These are phyloP conservation scores for Heritiera fomes DNA, from an alignment of 345 rosid genomes.

Conservation along the genomic window DNA sequence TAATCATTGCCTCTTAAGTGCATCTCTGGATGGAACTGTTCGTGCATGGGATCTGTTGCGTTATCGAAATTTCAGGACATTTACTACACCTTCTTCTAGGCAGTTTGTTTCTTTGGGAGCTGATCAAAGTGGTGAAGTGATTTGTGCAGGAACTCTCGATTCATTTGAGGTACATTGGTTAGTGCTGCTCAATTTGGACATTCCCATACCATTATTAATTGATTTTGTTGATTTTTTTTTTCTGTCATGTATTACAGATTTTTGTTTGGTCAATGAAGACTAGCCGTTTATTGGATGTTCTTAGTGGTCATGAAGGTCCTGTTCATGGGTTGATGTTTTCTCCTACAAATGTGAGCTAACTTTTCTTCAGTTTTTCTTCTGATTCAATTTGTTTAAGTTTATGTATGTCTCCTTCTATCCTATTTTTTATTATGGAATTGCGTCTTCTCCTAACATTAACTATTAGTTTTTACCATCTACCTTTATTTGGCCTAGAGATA, in stretches of 20 bases:
- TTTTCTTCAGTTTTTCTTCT: slow-evolving; percentile 15
- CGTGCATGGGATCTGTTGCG: slow-evolving; percentile 99
- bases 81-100: slow-evolving; percentile 86
- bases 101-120: slow-evolving; percentile 96
- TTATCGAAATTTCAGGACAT: slow-evolving; percentile 90
- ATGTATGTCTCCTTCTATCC: not conserved
- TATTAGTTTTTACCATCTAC: not conserved
- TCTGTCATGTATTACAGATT: slow-evolving; percentile 47
- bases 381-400: slow-evolving; percentile 8
- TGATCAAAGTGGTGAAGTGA: slow-evolving; percentile 91
- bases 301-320: slow-evolving; percentile 97
- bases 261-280: slow-evolving; percentile 99
- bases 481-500: not conserved
- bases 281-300: slow-evolving; percentile 84
- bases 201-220: not conserved
- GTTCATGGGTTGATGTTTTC: slow-evolving; percentile 94
- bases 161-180: slow-evolving; percentile 73
- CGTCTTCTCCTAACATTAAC: slow-evolving; percentile 7
- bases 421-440: not conserved
- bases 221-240: slow-evolving; percentile 17
- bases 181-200: slow-evolving; percentile 10
- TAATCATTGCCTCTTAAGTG: slow-evolving; percentile 83
- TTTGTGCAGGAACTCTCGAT: slow-evolving; percentile 96
- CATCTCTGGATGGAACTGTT: slow-evolving; percentile 95
- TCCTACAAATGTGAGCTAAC: slow-evolving; percentile 68